Evolutionary conservation across 1,139 yeast genomes (phyloP).

Genomic region (Hemisphaericaspora xylanilytica): DNA sequence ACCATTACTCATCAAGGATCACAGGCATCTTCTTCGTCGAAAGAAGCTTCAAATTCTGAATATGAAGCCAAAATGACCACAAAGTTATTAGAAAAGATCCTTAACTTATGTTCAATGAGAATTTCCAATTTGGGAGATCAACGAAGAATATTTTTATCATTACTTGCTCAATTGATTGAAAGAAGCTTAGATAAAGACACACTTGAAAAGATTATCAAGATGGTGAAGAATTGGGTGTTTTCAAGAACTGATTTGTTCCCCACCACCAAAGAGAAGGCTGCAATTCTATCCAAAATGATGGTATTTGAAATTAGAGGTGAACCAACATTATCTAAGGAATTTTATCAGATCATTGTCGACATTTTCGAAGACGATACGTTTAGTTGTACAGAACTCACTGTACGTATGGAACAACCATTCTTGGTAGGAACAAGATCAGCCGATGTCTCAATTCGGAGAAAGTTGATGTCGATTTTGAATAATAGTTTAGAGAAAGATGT

Average conservation of each 20-base stretch:
- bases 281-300: conserved; percentile 89
- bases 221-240: conserved; percentile 89
- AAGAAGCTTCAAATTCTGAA: conserved; percentile 34
- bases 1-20: conserved; percentile 60
- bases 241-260: conserved; percentile 83
- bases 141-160: conserved; percentile 79
- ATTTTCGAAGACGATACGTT: conserved; percentile 81
- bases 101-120: conserved; percentile 76
- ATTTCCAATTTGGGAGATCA: conserved; percentile 89
- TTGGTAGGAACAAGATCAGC: conserved; percentile 87
- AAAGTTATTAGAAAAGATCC: conserved; percentile 67
- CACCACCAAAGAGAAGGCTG: conserved; percentile 94
- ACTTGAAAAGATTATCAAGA: conserved; percentile 69
- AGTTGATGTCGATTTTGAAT: conserved; percentile 77
- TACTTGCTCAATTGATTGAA: conserved; percentile 87
- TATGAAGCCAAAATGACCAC: conserved; percentile 79
- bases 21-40: conserved; percentile 19
- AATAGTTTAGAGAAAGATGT: conserved; percentile 78
- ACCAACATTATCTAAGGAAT: conserved; percentile 72
- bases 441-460: conserved; percentile 71
- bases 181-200: conserved; percentile 78
- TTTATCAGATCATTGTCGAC: conserved; percentile 83
- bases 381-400: conserved; percentile 85
- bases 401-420: conserved; percentile 95
- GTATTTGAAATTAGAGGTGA: conserved; percentile 88